These are phyloP conservation scores for Magnaporthales sp. DNA, from an alignment of 2,329 filamentous ascomycete species.

Conservation along the genomic window DNA sequence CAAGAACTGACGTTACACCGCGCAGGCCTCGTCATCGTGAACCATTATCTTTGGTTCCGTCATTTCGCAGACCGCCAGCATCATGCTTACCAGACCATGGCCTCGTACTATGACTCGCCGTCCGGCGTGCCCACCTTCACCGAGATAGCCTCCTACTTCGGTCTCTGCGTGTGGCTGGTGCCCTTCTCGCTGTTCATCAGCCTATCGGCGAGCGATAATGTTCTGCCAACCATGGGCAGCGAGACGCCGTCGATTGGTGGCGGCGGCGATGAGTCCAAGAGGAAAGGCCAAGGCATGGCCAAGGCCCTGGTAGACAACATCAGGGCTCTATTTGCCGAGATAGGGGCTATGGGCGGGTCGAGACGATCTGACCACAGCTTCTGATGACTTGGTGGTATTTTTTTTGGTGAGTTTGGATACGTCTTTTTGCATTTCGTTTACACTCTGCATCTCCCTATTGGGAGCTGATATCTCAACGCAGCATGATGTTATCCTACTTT, in stretches of 20 bases:
- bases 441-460: not conserved
- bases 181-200: constrained; percentile 94
- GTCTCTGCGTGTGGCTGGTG: constrained; percentile 91
- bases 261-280: constrained; percentile 36
- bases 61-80: constrained; percentile 68
- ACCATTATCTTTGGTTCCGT: constrained; percentile 94
- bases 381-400: constrained; percentile 13
- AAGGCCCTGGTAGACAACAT: constrained; percentile 56
- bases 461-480: not conserved
- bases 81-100: constrained; percentile 45
- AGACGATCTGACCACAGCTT: constrained; percentile 30
- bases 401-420: not conserved
- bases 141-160: constrained; percentile 93
- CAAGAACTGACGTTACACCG: not conserved
- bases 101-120: constrained; percentile 53
- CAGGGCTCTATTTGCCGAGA: constrained; percentile 41
- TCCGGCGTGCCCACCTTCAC: constrained; percentile 71
- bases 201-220: constrained; percentile 87
- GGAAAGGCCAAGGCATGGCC: constrained; percentile 52
- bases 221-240: constrained; percentile 83
- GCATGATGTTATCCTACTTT: constrained; percentile 4
- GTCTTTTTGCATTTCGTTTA: not conserved
- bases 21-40: constrained; percentile 68
- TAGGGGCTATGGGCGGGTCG: constrained; percentile 29
- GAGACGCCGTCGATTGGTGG: constrained; percentile 40